These are phyloP conservation scores for Hondaea fermentalgiana DNA, from an alignment of 108 stramenopile species.

Conservation along the genomic window DNA sequence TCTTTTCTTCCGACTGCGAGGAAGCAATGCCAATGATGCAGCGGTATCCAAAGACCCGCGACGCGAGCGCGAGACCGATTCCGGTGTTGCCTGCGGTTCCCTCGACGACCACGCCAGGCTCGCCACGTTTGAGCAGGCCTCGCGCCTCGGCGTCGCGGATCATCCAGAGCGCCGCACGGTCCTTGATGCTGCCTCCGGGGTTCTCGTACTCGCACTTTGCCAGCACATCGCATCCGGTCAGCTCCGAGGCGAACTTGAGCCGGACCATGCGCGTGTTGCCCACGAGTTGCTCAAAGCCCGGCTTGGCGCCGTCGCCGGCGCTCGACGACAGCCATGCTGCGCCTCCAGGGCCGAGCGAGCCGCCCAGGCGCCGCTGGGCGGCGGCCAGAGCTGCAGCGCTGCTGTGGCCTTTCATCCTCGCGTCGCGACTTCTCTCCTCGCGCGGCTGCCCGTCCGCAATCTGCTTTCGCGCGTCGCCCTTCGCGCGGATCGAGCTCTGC, in stretches of 20 bases:
- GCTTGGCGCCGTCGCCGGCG: not conserved
- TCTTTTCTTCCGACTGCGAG: conserved; percentile 75
- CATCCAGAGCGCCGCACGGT: conserved; percentile 72
- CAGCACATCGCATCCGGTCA: conserved; percentile 30
- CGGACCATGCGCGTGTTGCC: conserved; percentile 45
- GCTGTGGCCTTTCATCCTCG: no score
- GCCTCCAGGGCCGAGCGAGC: no score
- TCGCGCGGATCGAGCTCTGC: no score
- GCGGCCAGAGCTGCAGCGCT: no score
- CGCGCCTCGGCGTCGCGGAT: conserved; percentile 70
- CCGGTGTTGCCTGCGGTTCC: conserved; percentile 83
- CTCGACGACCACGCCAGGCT: conserved; percentile 56
- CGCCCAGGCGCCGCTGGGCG: no score
- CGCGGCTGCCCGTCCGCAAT: no score
- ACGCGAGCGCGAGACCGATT: conserved; percentile 78
- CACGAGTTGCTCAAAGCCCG: conserved; percentile 36
- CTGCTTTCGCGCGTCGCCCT: no score
- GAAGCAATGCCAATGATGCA: conserved; percentile 77
- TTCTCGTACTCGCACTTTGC: conserved; percentile 75
- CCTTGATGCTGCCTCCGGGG: conserved; percentile 77
- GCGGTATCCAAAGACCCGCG: conserved; percentile 73
- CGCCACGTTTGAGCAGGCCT: conserved; percentile 66
- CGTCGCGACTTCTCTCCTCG: no score
- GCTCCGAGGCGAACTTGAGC: conserved; percentile 39
- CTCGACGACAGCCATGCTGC: no score